These are phyloP conservation scores for Hordeum vulgare DNA, from an alignment of 176 grass and related monocot genomes.

Conservation along the genomic window MorexV3_pseudomolecules_assembly NC_058523.1:371224435-371224934, in stretches of 20 bases:
- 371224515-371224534: slow-evolving; percentile 46
- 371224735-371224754: slow-evolving; percentile 56
- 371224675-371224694: slow-evolving; percentile 70
- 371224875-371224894: slow-evolving; percentile 88
- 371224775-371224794: slow-evolving; percentile 18
- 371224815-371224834: slow-evolving; percentile 70
- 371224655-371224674: slow-evolving; percentile 55
- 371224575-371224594: slow-evolving; percentile 57
- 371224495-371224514: slow-evolving; percentile 61
- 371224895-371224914: slow-evolving; percentile 59
- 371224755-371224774: slow-evolving; percentile 8
- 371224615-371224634: slow-evolving; percentile 86
- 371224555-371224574: slow-evolving; percentile 69
- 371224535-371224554: slow-evolving; percentile 48
- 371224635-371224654: slow-evolving; percentile 69
- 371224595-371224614: slow-evolving; percentile 57
- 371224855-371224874: slow-evolving; percentile 62
- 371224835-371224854: slow-evolving; percentile 97
- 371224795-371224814: slow-evolving; percentile 62
- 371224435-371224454: slow-evolving; percentile 20
- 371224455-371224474: slow-evolving; percentile 28
- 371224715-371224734: slow-evolving; percentile 56
- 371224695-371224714: slow-evolving; percentile 73
- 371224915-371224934: slow-evolving; percentile 45
- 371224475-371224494: slow-evolving; percentile 74